Base-by-base conservation (phyloP, 2,329 filamentous ascomycete genomes). In the Mycosphaerelloides madeirae region DNA sequence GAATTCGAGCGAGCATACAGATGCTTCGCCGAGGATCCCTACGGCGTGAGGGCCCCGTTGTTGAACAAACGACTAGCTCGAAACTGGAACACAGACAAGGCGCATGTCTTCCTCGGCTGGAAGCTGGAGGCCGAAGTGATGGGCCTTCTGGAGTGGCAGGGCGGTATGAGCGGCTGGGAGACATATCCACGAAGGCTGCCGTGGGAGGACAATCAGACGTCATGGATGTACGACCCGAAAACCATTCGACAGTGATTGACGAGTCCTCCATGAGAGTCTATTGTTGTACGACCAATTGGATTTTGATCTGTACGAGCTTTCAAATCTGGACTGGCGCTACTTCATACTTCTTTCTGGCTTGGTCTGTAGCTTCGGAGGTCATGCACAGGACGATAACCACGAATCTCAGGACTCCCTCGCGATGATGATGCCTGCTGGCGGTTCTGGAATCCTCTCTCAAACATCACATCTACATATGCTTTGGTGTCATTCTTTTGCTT, bases 21-120 rank as follows among this genome's bases (percentile, higher is more conserved):
- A 6, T 60, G 59, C 3, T 73, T 70, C 62, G 49, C 53, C 13
- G 44, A 59, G 2, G 70, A 74, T 55, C 60, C 63, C 1, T 63
- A 72, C 37, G 71, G 69, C 3, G 60, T 55, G 1, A 56, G 62
- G 1, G 52, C 61, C 18, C 46, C 59, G 1, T 50, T 73, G 20
- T 49, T 51, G n/a, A 50, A 48, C 9, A 74, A 74, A 58, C 64
- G 70, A 28, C 58, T 51, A 25, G 54, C 61, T 14, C 55, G 71
- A n/a, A 66, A 68, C 14, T 73, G 69, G 68, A 52, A 65, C 35
- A 37, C 48, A 20, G 44, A 53, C 28, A 43, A 53, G 28, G 46
- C 48, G 8, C 39, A 51, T 37, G 43, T 58, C 3, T 50, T 48
- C 16, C 33, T 54, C n/a, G 44, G 49, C 39, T 55, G 46, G 36